Conservation (phyloP, 805 yeast species). For the Candida silvatica region DNA sequence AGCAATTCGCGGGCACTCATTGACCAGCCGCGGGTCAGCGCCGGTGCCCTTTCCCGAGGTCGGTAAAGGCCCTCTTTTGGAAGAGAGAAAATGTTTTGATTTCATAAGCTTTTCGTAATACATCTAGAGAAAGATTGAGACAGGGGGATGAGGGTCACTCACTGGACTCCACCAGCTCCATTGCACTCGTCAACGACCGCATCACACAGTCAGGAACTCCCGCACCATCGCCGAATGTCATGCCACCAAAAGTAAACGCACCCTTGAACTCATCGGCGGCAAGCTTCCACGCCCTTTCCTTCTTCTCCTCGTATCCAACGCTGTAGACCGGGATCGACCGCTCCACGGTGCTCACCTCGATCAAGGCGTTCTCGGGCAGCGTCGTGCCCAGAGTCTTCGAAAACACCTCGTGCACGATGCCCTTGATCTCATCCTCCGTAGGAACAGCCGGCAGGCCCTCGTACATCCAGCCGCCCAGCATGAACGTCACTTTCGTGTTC, state of each 20-base stretch:
- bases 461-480: conserved; percentile 68
- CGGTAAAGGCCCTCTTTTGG: no score
- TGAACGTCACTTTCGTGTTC: conserved; percentile 71
- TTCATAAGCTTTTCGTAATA: no score
- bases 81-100: no score
- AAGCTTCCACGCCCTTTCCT: conserved; percentile 25
- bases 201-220: conserved; percentile 86
- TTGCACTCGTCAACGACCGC: conserved; percentile 53
- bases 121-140: no score
- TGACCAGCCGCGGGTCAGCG: no score
- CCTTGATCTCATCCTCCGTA: conserved; percentile 13
- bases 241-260: conserved; percentile 61
- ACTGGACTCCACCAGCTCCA: conserved; percentile 4
- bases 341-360: conserved; percentile 33
- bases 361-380: conserved; percentile 14
- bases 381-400: conserved; percentile 3
- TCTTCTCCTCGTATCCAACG: conserved; percentile 54
- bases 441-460: conserved; percentile 12
- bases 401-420: conserved; percentile 16
- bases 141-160: neutral
- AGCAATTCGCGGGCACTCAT: no score
- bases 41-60: no score
- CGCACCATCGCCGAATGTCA: conserved; percentile 69
- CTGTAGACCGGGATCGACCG: conserved; percentile 74
- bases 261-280: conserved; percentile 28